phyloP scores from a whole-genome alignment of 306 rosid genomes.

The Alnus rubra region DNA sequence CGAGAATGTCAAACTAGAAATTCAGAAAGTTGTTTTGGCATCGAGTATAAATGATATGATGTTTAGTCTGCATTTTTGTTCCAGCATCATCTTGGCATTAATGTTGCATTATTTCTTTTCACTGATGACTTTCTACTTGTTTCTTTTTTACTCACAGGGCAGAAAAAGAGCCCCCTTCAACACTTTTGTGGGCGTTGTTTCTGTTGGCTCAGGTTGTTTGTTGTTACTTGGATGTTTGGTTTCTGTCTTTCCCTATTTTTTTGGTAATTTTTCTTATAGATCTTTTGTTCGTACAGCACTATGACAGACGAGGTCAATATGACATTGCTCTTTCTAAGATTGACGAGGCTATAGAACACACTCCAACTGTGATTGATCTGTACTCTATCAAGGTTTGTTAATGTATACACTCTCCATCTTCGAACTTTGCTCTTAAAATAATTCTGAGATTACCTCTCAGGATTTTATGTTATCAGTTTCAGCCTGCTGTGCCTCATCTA shows the following conservation, averaged over 20 bases:
- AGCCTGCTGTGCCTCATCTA: background rate
- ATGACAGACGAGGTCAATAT: constrained; percentile 82
- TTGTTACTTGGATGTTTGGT: constrained; percentile 10
- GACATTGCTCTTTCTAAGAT: constrained; percentile 79
- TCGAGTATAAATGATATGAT: constrained; percentile 1
- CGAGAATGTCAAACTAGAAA: background rate
- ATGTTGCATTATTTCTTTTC: constrained; percentile 19
- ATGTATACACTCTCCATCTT: constrained; percentile 1
- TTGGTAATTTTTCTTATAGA: constrained; percentile 13
- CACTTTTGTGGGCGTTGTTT: constrained; percentile 92
- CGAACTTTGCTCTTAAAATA: constrained; percentile 17
- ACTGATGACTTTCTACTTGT: constrained; percentile 12
- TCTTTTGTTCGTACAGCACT: constrained; percentile 72
- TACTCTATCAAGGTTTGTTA: constrained; percentile 85
- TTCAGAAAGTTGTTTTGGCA: background rate
- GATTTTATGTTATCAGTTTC: background rate
- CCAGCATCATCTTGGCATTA: constrained; percentile 15
- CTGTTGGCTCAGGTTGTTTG: constrained; percentile 85
- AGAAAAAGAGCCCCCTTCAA: constrained; percentile 90
- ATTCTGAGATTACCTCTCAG: constrained; percentile 6
- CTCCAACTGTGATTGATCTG: constrained; percentile 96
- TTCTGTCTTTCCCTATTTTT: constrained; percentile 3
- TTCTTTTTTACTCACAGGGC: constrained; percentile 44
- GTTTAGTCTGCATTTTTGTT: background rate
- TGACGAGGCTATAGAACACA: constrained; percentile 81